A percentile compares a stretch with the other conserved stretches of the same genome.
Conservation (phyloP, 2,329 filamentous ascomycete species). For the Phaeophleospora eucalypticola region DNA sequence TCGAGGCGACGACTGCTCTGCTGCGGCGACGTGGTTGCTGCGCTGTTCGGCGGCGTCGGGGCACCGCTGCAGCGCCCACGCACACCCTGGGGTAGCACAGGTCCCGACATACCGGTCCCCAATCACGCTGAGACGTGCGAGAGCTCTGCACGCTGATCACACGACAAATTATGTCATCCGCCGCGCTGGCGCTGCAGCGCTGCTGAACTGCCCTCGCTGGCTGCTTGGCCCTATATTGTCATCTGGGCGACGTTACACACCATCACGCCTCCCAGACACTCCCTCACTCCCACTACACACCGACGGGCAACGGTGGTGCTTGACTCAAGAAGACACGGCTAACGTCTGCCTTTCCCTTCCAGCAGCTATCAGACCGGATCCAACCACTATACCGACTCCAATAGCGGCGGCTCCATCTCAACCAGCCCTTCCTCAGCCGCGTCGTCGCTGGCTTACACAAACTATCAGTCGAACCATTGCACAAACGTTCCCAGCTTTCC, state of each 20-base stretch:
- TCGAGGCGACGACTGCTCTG: too few relatives aligned
- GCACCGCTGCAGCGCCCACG: not conserved
- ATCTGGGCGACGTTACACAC: slow-evolving; percentile 23
- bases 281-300: slow-evolving; percentile 5
- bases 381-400: slow-evolving; percentile 51
- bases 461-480: slow-evolving; percentile 35
- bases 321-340: slow-evolving; percentile 5
- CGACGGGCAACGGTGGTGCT: slow-evolving; percentile 10
- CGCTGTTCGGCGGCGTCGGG: not conserved
- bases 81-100: slow-evolving; percentile 3
- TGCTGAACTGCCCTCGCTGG: slow-evolving; percentile 13
- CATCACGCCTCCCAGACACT: slow-evolving; percentile 10
- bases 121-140: slow-evolving; percentile 18
- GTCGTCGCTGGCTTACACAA: slow-evolving; percentile 44
- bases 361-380: slow-evolving; percentile 46
- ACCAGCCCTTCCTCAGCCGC: slow-evolving; percentile 50
- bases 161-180: slow-evolving; percentile 22
- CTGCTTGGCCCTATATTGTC: slow-evolving; percentile 13
- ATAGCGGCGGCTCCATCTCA: slow-evolving; percentile 50
- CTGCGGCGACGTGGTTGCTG: not conserved
- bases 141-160: slow-evolving; percentile 17
- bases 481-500: slow-evolving; percentile 33
- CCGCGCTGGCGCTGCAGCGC: slow-evolving; percentile 15
- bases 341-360: slow-evolving; percentile 9
- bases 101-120: slow-evolving; percentile 19